These are phyloP conservation scores for Vitis hybrid DNA, from an alignment of 177 flowering plant species.

Conservation along the genomic window DNA sequence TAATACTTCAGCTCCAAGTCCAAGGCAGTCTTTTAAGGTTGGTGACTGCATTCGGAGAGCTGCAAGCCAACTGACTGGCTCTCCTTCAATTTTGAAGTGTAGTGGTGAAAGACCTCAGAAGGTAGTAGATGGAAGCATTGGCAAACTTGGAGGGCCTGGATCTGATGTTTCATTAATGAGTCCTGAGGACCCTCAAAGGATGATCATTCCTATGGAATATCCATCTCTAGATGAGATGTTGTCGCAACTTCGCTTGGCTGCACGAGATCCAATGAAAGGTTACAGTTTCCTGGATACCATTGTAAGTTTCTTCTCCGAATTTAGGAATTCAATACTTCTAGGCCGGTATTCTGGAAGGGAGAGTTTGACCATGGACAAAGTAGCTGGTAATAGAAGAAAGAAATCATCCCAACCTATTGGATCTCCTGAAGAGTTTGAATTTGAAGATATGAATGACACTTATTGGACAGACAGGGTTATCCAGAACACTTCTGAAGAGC, in stretches of 20 bases:
- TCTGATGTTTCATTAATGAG: constrained; percentile 20
- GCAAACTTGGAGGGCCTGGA: constrained; percentile 17
- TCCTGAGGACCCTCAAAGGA: constrained; percentile 18
- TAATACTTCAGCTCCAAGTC: constrained; percentile 22
- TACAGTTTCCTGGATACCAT: constrained; percentile 16
- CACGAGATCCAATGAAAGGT: constrained; percentile 27
- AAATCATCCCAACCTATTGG: constrained; percentile 23
- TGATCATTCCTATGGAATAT: constrained; percentile 23
- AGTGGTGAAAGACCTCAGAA: constrained; percentile 27
- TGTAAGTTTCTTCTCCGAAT: constrained; percentile 36
- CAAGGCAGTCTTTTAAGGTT: constrained; percentile 45
- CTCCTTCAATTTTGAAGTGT: constrained; percentile 34
- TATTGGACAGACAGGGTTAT: constrained; percentile 54
- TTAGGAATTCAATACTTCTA: constrained; percentile 25
- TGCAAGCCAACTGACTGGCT: constrained; percentile 53
- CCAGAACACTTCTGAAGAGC: constrained; percentile 36
- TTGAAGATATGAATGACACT: constrained; percentile 51
- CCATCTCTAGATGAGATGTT: constrained; percentile 32
- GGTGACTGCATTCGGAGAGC: constrained; percentile 51
- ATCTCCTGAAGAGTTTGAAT: constrained; percentile 40
- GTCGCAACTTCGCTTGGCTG: constrained; percentile 30
- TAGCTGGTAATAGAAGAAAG: constrained; percentile 37
- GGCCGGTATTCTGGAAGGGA: constrained; percentile 14
- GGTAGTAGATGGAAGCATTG: constrained; percentile 16
- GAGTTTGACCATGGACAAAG: constrained; percentile 13